These are phyloP conservation scores for Gymnopus androsaceus DNA, from an alignment of 1,284 basidiomycete genomes.

Conservation along the genomic window DNA sequence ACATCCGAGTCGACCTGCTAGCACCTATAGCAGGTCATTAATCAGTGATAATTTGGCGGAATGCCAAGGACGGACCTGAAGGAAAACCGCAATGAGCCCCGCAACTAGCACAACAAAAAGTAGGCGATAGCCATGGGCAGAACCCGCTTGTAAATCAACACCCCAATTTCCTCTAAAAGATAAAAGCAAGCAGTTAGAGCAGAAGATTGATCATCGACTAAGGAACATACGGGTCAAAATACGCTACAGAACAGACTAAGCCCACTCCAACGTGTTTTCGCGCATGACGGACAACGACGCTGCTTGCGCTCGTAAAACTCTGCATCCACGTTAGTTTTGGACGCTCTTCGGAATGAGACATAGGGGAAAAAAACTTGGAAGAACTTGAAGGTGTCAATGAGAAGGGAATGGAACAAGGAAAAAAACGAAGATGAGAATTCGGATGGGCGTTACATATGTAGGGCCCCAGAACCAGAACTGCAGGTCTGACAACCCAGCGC, in stretches of 20 bases:
- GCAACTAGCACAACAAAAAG: slow-evolving; percentile 86
- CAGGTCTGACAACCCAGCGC: slow-evolving; percentile 31
- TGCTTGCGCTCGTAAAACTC: slow-evolving; percentile 28
- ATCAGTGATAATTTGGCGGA: background rate
- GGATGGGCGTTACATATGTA: no score
- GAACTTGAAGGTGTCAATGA: background rate
- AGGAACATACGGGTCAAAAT: slow-evolving; percentile 62
- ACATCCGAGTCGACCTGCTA: slow-evolving; percentile 65
- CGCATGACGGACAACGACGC: slow-evolving; percentile 42
- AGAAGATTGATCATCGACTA: background rate
- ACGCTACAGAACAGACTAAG: slow-evolving; percentile 61
- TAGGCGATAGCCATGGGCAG: slow-evolving; percentile 80
- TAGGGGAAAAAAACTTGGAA: background rate
- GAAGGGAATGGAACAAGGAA: background rate
- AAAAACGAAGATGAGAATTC: slow-evolving; percentile 32
- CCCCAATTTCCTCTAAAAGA: slow-evolving; percentile 69
- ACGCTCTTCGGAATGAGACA: background rate
- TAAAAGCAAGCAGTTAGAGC: background rate
- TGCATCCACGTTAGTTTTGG: slow-evolving; percentile 17
- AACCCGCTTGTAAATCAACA: slow-evolving; percentile 75
- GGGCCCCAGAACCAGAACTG: no score
- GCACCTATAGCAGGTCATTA: slow-evolving; percentile 40
- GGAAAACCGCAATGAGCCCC: slow-evolving; percentile 79
- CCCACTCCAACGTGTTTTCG: slow-evolving; percentile 60
- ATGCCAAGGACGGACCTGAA: slow-evolving; percentile 53